Base-by-base conservation (phyloP, 768 basidiomycete species). In the Collybiopsis confluens region DNA sequence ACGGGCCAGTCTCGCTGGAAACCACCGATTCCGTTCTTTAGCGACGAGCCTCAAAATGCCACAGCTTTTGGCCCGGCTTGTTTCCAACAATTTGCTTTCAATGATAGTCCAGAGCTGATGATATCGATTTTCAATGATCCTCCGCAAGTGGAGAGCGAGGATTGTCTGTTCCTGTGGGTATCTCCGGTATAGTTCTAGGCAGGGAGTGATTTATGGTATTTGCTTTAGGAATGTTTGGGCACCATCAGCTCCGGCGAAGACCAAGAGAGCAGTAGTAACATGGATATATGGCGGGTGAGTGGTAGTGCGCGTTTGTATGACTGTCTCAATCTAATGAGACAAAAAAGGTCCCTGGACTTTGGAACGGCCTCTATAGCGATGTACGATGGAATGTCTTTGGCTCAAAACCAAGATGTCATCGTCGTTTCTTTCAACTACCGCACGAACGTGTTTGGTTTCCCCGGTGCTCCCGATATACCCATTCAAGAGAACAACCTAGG, bases 401-500 rank as follows among this genome's bases (percentile, higher is more conserved):
- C 54, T 11, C 7, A 20, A 23, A 37, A 47, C 26, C 44, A 54
- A 20, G 63, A 67, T 2, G 61, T 75, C 26, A 57, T 73, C 9
- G 69, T 57, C 11, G 73, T 73, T 3, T 67, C 68, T 21, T 62
- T 73, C 40, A 62, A 64, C 1, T 70, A 70, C 52, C 68, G 67
- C 7, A 45, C 69, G 16, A 65, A 62, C 45, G 21, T 68, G 3
- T 62, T 64, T 10, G 70, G 64, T 1, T 74, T 67, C 54, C 62
- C 68, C 36, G 66, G 67, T 30, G 65, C 69, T 9, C 54, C 64
- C 5, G 58, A 62, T 3, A 58, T 73, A 8, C 59, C 61, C 15
- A 63, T 64, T 20, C 65, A 77, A 48, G 75, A 72, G 9, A 65
- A 69, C 49, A 76, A 77, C 47, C 63, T 62, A 0, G 75, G 75